A percentile compares a stretch with the other conserved stretches of the same genome.
Evolutionary conservation across 176 grass and related monocot species (phyloP).

Genomic region (Chrysopogon serrulatus): DNA sequence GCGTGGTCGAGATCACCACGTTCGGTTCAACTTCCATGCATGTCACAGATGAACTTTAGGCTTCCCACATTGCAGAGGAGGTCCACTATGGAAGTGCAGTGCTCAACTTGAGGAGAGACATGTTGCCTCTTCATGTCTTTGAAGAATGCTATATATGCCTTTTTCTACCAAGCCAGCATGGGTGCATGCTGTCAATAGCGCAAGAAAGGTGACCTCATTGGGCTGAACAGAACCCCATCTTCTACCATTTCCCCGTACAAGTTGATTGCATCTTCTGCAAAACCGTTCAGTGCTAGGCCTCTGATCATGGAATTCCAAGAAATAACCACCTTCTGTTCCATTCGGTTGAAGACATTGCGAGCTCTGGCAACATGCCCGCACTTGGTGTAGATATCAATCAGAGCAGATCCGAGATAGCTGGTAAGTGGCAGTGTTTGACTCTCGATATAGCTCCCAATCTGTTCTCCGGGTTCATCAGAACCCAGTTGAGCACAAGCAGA

Average conservation of each 20-base stretch:
- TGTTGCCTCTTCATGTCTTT: slow-evolving; percentile 46
- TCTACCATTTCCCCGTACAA: slow-evolving; percentile 48
- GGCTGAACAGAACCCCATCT: slow-evolving; percentile 50
- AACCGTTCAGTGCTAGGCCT: slow-evolving; percentile 71
- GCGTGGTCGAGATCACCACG: slow-evolving; percentile 62
- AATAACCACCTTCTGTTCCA: slow-evolving; percentile 71
- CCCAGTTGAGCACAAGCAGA: slow-evolving; percentile 72
- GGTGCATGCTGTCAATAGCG: slow-evolving; percentile 68
- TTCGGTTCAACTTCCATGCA: slow-evolving; percentile 74
- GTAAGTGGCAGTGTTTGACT: slow-evolving; percentile 39
- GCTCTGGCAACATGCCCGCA: slow-evolving; percentile 64
- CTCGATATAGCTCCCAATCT: slow-evolving; percentile 64
- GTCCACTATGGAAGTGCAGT: slow-evolving; percentile 72
- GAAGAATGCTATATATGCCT: slow-evolving; percentile 56
- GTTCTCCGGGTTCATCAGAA: slow-evolving; percentile 59
- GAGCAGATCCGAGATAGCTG: slow-evolving; percentile 55
- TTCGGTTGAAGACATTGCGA: slow-evolving; percentile 45
- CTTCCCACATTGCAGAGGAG: slow-evolving; percentile 76
- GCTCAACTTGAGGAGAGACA: slow-evolving; percentile 69
- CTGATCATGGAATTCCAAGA: slow-evolving; percentile 91
- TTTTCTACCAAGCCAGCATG: slow-evolving; percentile 66
- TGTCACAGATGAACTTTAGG: slow-evolving; percentile 71
- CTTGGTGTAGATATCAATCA: slow-evolving; percentile 80
- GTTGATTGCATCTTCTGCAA: slow-evolving; percentile 46
- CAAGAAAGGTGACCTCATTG: slow-evolving; percentile 66